Evolutionary conservation across 1,284 basidiomycete species (phyloP), one percentile per base, ranked within the genome.

Genomic region (Pascua sp.): DNA sequence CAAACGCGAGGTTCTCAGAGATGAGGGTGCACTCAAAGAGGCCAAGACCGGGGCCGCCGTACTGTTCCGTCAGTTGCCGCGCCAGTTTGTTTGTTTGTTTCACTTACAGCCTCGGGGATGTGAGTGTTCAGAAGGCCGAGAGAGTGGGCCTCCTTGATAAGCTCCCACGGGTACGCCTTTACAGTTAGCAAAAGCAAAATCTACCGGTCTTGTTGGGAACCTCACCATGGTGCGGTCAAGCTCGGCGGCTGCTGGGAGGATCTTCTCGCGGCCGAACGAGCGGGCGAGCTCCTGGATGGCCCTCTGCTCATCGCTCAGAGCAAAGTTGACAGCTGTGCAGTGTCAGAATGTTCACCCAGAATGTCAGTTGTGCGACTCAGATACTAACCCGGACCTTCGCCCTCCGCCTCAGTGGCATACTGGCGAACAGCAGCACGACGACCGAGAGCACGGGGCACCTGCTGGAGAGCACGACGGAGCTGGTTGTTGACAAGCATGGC

Each of bases 61-160:
- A 83, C 75, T 81, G 46, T 9, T n/a, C 43, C 8, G 24, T 0
- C 7, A 12, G 2, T 10, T 24, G n/a, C 17, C 24, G 24, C 24
- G 7, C 7, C 24, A 7, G 24, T 32, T 7, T 32, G 24, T 32
- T 32, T 32, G 7, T 32, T 32, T 32, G 7, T 32, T 3, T 32
- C 9, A 68, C 76, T 40, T 54, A 78, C 77, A 18, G 67, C 75
- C 62, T 77, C 77, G 8, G 80, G 79, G 3, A 81, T 71, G 63
- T 81, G 80, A 0, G 78, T 77, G 64, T 81, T 81, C 50, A 81
- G 57, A 10, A 81, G 63, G 12, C 80, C 80, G 4, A 78, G 68
- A 9, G 69, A 69, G 62, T 81, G 80, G 4, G 81, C 81, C 64
- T 80, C 79, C 68, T 82, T 81, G 69, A 83, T 74, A 40, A 83